Evolutionary conservation across 2,329 filamentous ascomycete species (phyloP), one percentile per base, ranked within the genome.

Genomic region (Elsinoe australis): DNA sequence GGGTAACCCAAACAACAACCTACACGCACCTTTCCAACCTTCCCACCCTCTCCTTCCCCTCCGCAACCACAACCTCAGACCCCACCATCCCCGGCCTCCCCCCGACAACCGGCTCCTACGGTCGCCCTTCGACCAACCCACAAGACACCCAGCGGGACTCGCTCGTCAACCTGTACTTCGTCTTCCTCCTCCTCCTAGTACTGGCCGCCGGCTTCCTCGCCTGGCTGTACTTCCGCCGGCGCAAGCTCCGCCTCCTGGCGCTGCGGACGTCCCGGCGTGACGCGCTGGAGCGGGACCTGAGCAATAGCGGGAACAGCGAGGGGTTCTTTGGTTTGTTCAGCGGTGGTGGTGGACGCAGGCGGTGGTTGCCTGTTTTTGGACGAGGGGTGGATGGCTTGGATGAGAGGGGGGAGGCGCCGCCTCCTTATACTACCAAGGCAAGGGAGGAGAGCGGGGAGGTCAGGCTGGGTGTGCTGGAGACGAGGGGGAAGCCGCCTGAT

Each of bases 361-460:
- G 50, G 26, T 53, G 53, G 34, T 24, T 51, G 36, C 51, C 44
- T 19, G 62, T 50, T 57, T 55, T 56, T 6, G 56, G 59, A 22
- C 56, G 56, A 9, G 56, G 42, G 45, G 68, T 73, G 36, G 80
- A 83, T 53, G 80, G 80, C 0, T 61, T 83, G 49, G 73, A 83
- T 58, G 79, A 82, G 64, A 62, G 72, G 34, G 80, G 80, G 21
- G 78, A 83, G 60, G 77, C 79, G 7, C 80, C 80, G 42, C 80
- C 80, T 39, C 78, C 80, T 0, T 84, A 84, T 59, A 67, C 56
- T 55, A 66, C 49, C 0, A 66, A 64, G 51, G 54, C 51, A 18
- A 56, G 61, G 10, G 55, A 56, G 26, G 49, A 50, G 39, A 56
- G 35, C 51, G 52, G 6, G 49, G 51, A n/a, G 47, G 28, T n/a